Conservation (phyloP, 371 early-diverging fungal species). For the Mucor sp. region DNA sequence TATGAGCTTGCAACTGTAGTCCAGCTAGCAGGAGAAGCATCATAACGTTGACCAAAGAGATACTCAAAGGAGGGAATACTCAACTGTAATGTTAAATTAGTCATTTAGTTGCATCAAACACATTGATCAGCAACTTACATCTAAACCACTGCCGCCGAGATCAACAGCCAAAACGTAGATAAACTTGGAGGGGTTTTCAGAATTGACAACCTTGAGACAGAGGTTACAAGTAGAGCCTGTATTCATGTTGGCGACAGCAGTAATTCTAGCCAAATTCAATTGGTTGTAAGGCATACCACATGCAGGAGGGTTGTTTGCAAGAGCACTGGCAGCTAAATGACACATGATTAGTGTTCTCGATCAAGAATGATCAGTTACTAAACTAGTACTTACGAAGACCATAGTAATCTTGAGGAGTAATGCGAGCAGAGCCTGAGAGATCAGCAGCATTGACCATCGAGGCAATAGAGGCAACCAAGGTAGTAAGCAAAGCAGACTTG, state of each 20-base stretch:
- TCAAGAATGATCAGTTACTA: too few relatives aligned
- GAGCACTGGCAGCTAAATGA: slow-evolving; percentile 12
- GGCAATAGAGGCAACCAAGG: background rate
- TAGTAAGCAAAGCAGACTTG: background rate
- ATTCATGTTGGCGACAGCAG: slow-evolving; percentile 53
- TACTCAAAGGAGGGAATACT: slow-evolving; percentile 33
- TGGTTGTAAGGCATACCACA: slow-evolving; percentile 56
- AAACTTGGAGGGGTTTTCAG: slow-evolving; percentile 31
- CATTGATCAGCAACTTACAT: slow-evolving; percentile 30
- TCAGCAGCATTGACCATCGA: background rate
- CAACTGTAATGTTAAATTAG: slow-evolving; percentile 12
- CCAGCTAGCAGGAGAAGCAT: slow-evolving; percentile 31
- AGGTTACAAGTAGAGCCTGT: slow-evolving; percentile 44
- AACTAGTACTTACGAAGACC: slow-evolving; percentile 22
- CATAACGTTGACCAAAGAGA: slow-evolving; percentile 27
- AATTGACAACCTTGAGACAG: slow-evolving; percentile 52
- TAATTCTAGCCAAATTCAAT: slow-evolving; percentile 55
- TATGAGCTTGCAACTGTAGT: slow-evolving; percentile 20
- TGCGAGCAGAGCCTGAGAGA: slow-evolving; percentile 17
- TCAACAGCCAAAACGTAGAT: slow-evolving; percentile 60
- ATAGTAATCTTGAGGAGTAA: slow-evolving; percentile 30
- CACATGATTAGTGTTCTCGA: background rate
- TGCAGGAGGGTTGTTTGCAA: slow-evolving; percentile 44
- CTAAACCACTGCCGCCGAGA: slow-evolving; percentile 53
- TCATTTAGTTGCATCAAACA: background rate